Evolutionary conservation across 768 basidiomycete species (phyloP).

Genomic region (Arthromyces matolae): DNA sequence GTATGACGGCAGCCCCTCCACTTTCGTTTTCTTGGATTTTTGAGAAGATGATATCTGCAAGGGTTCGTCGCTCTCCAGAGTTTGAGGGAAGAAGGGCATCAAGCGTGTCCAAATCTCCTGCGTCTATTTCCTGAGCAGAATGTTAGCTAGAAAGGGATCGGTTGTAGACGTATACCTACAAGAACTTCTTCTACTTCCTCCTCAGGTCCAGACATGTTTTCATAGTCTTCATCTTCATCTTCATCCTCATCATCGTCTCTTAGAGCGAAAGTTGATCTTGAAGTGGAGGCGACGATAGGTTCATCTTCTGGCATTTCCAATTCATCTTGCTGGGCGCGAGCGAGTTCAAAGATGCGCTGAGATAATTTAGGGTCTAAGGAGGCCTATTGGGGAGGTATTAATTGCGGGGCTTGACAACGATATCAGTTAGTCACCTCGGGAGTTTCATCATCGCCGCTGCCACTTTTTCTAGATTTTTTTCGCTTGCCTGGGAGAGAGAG

Average conservation of each 20-base stretch:
- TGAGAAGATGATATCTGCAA: constrained; percentile 96
- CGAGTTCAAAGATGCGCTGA: constrained; percentile 85
- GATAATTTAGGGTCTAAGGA: constrained; percentile 81
- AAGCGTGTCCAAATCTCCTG: constrained; percentile 80
- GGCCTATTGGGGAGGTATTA: constrained; percentile 38
- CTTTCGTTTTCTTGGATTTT: constrained; percentile 75
- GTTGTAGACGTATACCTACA: constrained; percentile 33
- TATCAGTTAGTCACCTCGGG: constrained; percentile 41
- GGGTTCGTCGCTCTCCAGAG: constrained; percentile 71
- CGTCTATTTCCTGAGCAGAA: constrained; percentile 74
- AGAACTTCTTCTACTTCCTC: constrained; percentile 61
- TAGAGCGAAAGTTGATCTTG: constrained; percentile 31
- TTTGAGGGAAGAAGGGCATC: constrained; percentile 78
- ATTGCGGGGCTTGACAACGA: constrained; percentile 10
- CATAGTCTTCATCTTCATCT: constrained; percentile 37
- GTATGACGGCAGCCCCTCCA: constrained; percentile 50
- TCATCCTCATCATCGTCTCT: constrained; percentile 42
- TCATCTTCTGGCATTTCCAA: constrained; percentile 56
- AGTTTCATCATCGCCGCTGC: constrained; percentile 46
- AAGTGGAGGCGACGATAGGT: constrained; percentile 29
- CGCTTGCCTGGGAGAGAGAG: constrained; percentile 74
- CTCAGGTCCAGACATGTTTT: constrained; percentile 35
- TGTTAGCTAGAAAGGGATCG: constrained; percentile 11
- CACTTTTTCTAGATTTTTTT: constrained; percentile 54
- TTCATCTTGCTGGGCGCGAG: constrained; percentile 90